phyloP scores from a whole-genome alignment of 176 grass and related monocot genomes.

The Coix lacrymajobi region DNA sequence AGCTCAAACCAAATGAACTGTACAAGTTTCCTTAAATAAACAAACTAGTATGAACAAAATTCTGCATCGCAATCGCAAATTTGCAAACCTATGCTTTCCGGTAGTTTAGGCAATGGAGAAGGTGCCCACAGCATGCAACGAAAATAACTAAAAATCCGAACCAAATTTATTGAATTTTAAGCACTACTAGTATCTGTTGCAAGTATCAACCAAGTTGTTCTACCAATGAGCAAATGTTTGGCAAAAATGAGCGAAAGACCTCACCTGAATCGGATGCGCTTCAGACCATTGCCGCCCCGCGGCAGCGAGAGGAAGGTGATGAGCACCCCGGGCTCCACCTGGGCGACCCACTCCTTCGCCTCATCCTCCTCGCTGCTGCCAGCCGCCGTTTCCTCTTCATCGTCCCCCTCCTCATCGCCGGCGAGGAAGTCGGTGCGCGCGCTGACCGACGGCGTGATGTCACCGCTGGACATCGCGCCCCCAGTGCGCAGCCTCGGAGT shows the following conservation, averaged over 20 bases:
- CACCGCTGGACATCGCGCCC: slow-evolving; percentile 43
- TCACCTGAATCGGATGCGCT: slow-evolving; percentile 93
- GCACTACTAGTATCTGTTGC: neutral
- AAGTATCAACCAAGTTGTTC: neutral
- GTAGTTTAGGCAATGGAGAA: neutral
- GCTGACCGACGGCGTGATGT: slow-evolving; percentile 66
- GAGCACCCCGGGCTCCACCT: slow-evolving; percentile 83
- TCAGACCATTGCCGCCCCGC: slow-evolving; percentile 70
- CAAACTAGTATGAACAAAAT: neutral
- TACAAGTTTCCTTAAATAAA: neutral
- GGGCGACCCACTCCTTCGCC: slow-evolving; percentile 77
- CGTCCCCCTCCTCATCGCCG: slow-evolving; percentile 10
- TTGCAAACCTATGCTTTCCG: neutral
- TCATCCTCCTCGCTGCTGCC: slow-evolving; percentile 45
- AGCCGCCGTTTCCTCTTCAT: slow-evolving; percentile 20
- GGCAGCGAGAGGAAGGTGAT: slow-evolving; percentile 79
- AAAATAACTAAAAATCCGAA: neutral
- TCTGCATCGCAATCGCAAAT: neutral
- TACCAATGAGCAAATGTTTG: neutral
- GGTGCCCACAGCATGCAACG: neutral
- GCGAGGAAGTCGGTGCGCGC: slow-evolving; percentile 45
- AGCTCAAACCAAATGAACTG: neutral
- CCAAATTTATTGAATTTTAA: neutral
- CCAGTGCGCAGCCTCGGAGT: slow-evolving; percentile 29
- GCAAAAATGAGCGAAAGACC: neutral